Base-by-base conservation (phyloP, 1,139 yeast species). In the Candida tetrigidarum region DNA sequence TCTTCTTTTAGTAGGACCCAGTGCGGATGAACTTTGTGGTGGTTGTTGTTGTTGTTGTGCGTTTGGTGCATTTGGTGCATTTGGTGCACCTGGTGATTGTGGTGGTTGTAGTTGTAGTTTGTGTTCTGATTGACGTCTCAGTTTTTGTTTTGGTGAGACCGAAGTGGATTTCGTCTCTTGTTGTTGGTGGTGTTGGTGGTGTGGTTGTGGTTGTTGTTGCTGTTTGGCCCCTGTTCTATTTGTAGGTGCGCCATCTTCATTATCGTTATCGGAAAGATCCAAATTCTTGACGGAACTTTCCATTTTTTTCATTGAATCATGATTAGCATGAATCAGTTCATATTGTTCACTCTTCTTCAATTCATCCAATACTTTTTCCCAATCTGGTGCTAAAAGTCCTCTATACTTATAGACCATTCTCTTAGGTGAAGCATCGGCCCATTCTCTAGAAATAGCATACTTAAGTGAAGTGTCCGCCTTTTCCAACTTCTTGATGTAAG, bases 401-500 rank as follows among this genome's bases (percentile, higher is more conserved):
- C 93, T 80, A 64, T 86, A 87, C 40, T 86, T 91, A 58, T 87
- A 87, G 29, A 87, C 90, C 96, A 87, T 87, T 69, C 96, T 76
- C 58, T 87, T 84, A 39, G 96, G 96, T 4, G 89, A 83, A 14
- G 92, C 89, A 62, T 85, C 92, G 3, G 93, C 92, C 96, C 96
- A 87, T 62, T 86, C 93, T 66, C 96, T 77, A 3, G 90, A 83
- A 43, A 87, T 68, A 20, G 93, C 89, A 60, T 86, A 86, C 48
- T 78, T 78, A 57, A 87, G 72, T 39, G 81, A 77, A 50, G 81
- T 74, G 60, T 86, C 95, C 52, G 93, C 93, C 74, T 80, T 83
- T 63, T 87, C 95, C 27, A 86, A 89, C 55, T 91, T 76, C 60
- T 87, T 87, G 39, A 86, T 93, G 57, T 87, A 87, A 15, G 95